Evolutionary conservation across 345 rosid species (phyloP), one percentile per base, ranked within the genome.

Genomic region (Melaleuca quinquenervia): DNA sequence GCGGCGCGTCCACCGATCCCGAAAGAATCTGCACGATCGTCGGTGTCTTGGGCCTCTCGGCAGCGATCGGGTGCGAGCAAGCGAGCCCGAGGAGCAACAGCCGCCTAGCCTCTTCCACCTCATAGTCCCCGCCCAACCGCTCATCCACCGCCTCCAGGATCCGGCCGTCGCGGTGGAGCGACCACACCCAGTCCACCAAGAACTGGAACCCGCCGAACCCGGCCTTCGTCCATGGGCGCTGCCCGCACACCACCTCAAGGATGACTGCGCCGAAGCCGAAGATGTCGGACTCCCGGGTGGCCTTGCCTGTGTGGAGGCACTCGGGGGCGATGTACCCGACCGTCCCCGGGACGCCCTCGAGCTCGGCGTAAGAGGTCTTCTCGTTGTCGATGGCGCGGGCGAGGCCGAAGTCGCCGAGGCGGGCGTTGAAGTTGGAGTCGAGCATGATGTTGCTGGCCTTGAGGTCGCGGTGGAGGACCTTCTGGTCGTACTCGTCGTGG

Each of bases 381-480:
- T 90, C 93, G 3, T 92, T 91, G 74, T 93, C 94, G 41, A 93
- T 83, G 22, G 94, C 94, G 0, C 92, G 92, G 0, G 94, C 95
- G 70, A 94, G 86, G 5, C 94, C 94, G 18, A 94, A 94, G 85
- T 94, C 95, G 0, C 96, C 95, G 2, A 94, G 90, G 3, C 93
- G 92, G 13, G 95, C 94, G 36, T 93, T 91, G 92, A 92, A 93
- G 53, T 90, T 27, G 16, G 90, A 53, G 85, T 94, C 96, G 32
- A 94, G 88, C 91, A 94, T 83, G 49, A 94, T 87, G 87, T 94
- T 94, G 87, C 95, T 94, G 48, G 94, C 95, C 76, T 94, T 94
- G 53, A 94, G 95, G 92, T 93, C 95, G 5, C 93, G 90, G 83
- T 94, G 95, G 82, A 93, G 91, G 76, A 94, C 96, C 83, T 82